These are phyloP conservation scores for Beauveria sp. DNA, from an alignment of 2,329 filamentous ascomycete genomes.

Conservation along the genomic window DNA sequence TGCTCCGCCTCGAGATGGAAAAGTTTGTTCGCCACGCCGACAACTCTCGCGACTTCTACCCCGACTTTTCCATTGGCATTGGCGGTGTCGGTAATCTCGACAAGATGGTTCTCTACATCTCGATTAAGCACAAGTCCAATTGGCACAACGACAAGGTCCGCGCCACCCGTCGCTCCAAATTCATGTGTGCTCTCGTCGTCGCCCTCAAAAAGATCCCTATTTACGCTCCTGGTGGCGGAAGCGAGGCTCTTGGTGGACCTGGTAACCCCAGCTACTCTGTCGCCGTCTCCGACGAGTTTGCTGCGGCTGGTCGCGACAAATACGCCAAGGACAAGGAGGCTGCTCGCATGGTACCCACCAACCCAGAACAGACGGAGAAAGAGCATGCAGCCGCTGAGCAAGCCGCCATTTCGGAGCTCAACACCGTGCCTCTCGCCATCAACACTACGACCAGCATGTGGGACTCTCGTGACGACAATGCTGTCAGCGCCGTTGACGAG, in stretches of 20 bases:
- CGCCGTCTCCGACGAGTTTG: conserved; percentile 60
- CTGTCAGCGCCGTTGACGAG: conserved; percentile 18
- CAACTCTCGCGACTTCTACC: conserved; percentile 85
- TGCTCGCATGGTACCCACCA: conserved; percentile 53
- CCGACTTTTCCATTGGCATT: conserved; percentile 72
- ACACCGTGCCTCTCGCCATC: conserved; percentile 25
- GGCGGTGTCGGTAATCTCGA: conserved; percentile 75
- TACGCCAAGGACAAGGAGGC: conserved; percentile 50
- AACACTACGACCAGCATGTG: conserved; percentile 16
- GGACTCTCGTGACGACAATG: conserved; percentile 22
- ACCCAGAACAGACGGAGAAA: conserved; percentile 21
- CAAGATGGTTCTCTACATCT: conserved; percentile 75
- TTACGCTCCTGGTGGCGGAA: conserved; percentile 68
- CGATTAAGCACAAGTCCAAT: conserved; percentile 88
- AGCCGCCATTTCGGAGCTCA: conserved; percentile 39
- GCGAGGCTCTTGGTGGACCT: conserved; percentile 52
- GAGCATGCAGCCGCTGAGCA: conserved; percentile 31
- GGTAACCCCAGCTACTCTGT: conserved; percentile 79
- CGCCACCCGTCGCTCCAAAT: conserved; percentile 78
- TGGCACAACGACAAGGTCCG: conserved; percentile 84
- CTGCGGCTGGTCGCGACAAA: conserved; percentile 53
- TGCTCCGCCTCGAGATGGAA: conserved; percentile 77
- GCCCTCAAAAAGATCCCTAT: conserved; percentile 86
- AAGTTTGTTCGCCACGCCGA: conserved; percentile 75
- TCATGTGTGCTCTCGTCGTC: conserved; percentile 87